phyloP scores from a whole-genome alignment of 2,329 filamentous ascomycete species.

The Zasmidium citrigriseum region DNA sequence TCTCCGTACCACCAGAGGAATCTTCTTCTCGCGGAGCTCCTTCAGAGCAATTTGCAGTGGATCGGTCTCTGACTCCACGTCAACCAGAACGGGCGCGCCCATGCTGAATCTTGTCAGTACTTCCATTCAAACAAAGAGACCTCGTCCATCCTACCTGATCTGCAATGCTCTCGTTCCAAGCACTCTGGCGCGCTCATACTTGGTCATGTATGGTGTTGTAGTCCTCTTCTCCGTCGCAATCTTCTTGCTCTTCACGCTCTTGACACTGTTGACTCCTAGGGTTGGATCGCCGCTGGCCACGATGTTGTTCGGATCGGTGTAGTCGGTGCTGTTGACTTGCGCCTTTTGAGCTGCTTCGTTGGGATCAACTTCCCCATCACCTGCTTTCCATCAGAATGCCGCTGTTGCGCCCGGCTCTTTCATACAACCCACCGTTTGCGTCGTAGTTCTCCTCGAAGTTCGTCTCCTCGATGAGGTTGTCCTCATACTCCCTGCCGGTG shows the following conservation, averaged over 20 bases:
- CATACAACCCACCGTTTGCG: conserved; percentile 27
- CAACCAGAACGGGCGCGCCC: conserved; percentile 95
- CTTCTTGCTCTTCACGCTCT: conserved; percentile 72
- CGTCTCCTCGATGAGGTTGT: conserved; percentile 46
- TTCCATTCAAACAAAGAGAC: neutral
- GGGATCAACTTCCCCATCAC: conserved; percentile 36
- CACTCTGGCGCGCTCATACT: conserved; percentile 94
- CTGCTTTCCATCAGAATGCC: conserved; percentile 22
- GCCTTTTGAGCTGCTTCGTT: conserved; percentile 14
- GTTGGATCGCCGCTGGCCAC: conserved; percentile 49
- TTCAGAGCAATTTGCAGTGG: conserved; percentile 97
- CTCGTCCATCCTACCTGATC: conserved; percentile 68
- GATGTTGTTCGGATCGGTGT: conserved; percentile 41
- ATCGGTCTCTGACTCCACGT: conserved; percentile 96
- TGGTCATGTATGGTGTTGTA: conserved; percentile 98
- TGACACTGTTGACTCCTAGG: conserved; percentile 51
- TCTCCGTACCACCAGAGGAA: conserved; percentile 88
- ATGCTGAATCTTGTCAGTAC: conserved; percentile 60
- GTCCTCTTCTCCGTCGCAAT: conserved; percentile 84
- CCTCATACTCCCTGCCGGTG: conserved; percentile 35
- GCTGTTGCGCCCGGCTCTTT: neutral
- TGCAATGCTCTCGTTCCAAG: conserved; percentile 90
- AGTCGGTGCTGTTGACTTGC: conserved; percentile 31
- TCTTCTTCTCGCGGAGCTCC: conserved; percentile 97
- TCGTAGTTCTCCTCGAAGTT: conserved; percentile 60